Percentiles rank a stretch among this genome's conserved stretches.
These are phyloP conservation scores for Coemansia sp. DNA, from an alignment of 192 early-diverging fungal species.

Conservation along the genomic window DNA sequence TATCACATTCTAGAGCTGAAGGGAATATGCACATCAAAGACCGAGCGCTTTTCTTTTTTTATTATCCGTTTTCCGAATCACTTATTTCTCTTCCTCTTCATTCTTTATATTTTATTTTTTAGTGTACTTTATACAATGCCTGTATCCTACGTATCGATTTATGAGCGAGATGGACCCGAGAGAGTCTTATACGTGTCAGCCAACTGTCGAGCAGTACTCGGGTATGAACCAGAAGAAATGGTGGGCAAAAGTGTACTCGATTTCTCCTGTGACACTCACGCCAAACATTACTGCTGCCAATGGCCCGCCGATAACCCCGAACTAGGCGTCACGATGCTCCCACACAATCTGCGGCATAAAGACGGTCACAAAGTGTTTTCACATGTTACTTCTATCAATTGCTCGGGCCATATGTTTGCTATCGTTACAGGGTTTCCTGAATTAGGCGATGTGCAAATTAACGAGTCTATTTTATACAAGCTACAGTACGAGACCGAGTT, in stretches of 20 bases:
- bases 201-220: slow-evolving; percentile 34
- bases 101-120: slow-evolving; percentile 1
- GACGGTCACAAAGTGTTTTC: slow-evolving; percentile 25
- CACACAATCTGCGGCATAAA: slow-evolving; percentile 39
- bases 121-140: slow-evolving; percentile 26
- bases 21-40: not conserved
- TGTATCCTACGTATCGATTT: slow-evolving; percentile 37
- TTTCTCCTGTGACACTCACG: slow-evolving; percentile 44
- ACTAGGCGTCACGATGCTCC: slow-evolving; percentile 48
- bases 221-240: slow-evolving; percentile 49
- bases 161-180: slow-evolving; percentile 39
- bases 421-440: slow-evolving; percentile 37
- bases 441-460: slow-evolving; percentile 30
- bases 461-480: slow-evolving; percentile 42
- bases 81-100: not conserved
- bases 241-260: slow-evolving; percentile 42
- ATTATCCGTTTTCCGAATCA: not conserved
- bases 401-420: slow-evolving; percentile 44
- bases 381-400: slow-evolving; percentile 46
- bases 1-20: too few species aligned
- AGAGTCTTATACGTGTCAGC: slow-evolving; percentile 44
- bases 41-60: not conserved
- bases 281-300: slow-evolving; percentile 52
- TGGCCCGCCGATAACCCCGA: slow-evolving; percentile 55
- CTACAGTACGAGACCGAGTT: slow-evolving; percentile 43